Evolutionary conservation across 179 eudicot species (phyloP).

Genomic region (Silene vulgaris): DNA sequence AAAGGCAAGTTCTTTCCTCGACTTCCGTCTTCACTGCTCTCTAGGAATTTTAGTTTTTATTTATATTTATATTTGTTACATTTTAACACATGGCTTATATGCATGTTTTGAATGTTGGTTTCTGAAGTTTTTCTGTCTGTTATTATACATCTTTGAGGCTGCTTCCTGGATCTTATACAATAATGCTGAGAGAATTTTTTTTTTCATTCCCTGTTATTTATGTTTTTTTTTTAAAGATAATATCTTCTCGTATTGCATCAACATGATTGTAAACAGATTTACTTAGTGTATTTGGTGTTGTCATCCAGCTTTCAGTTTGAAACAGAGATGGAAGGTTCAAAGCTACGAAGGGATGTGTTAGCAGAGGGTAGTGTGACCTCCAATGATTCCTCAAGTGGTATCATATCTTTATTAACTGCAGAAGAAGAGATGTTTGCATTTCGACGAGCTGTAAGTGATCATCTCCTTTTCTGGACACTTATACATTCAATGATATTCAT

Average conservation of each 20-base stretch:
- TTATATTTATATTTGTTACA: neutral
- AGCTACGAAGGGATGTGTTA: slow-evolving; percentile 78
- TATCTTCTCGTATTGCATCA: neutral
- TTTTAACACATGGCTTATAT: neutral
- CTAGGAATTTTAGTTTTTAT: neutral
- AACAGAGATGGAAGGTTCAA: slow-evolving; percentile 80
- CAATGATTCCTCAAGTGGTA: slow-evolving; percentile 60
- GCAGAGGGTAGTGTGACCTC: slow-evolving; percentile 67
- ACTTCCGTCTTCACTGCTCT: slow-evolving; percentile 10
- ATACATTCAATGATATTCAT: neutral
- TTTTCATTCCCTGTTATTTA: neutral
- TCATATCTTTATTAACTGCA: slow-evolving; percentile 69
- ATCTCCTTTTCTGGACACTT: neutral
- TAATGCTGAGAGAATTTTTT: neutral
- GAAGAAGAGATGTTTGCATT: slow-evolving; percentile 96
- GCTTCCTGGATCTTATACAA: neutral
- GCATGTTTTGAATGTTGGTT: neutral
- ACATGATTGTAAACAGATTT: neutral
- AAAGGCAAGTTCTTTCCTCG: slow-evolving; percentile 48
- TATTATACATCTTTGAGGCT: slow-evolving; percentile 1
- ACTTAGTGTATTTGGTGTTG: neutral
- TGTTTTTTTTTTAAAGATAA: neutral
- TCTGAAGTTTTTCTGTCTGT: neutral
- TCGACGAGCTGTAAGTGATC: slow-evolving; percentile 77
- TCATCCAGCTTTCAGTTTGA: slow-evolving; percentile 85